Base-by-base conservation (phyloP, 495 filamentous ascomycete species). In the Zalerion maritima region DNA sequence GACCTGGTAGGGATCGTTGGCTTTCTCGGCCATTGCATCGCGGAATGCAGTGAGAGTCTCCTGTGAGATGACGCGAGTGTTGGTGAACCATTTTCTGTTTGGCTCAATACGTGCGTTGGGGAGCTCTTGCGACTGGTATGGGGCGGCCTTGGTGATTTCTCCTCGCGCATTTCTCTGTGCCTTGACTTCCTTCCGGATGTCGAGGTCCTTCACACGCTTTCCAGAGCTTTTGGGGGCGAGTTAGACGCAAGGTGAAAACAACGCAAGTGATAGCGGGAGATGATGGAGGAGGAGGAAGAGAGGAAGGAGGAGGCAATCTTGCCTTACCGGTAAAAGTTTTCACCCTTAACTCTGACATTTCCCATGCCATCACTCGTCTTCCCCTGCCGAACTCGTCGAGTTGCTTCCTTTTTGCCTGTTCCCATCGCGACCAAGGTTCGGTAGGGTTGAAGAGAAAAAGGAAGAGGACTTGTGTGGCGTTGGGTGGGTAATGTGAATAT, bases 311-410 rank as follows among this genome's bases (percentile, higher is more conserved):
- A n/a, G n/a, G n/a, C n/a, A n/a, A n/a, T n/a, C n/a, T n/a, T n/a
- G n/a, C n/a, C 55, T 34, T 61, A 75, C 60, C 81, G 67, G 54
- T 91, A 92, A 57, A 92, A 92, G 54, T 92, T 92, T 67, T 94
- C 91, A 52, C 91, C 89, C 55, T 97, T 97, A 36, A 70, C 62
- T 49, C 75, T 81, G 31, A 94, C 83, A 59, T 96, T 92, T 35
- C 51, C 64, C 80, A 87, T 86, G 43, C 83, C 85, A 68, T 83
- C 76, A 35, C 66, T 67, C 27, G 60, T 59, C 64, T 85, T 84
- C 29, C 84, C 83, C 64, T 92, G 70, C 41, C 82, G 60, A 48
- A 44, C 65, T 55, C 78, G 76, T 51, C 89, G 76, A 48, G 59
- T 61, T 38, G 69, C 73, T 54, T 97, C 89, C 60, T 94, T 96